Evolutionary conservation across 2,329 filamentous ascomycete species (phyloP), one percentile per base, ranked within the genome.

Genomic region (Aspergillus transmontanensis): DNA sequence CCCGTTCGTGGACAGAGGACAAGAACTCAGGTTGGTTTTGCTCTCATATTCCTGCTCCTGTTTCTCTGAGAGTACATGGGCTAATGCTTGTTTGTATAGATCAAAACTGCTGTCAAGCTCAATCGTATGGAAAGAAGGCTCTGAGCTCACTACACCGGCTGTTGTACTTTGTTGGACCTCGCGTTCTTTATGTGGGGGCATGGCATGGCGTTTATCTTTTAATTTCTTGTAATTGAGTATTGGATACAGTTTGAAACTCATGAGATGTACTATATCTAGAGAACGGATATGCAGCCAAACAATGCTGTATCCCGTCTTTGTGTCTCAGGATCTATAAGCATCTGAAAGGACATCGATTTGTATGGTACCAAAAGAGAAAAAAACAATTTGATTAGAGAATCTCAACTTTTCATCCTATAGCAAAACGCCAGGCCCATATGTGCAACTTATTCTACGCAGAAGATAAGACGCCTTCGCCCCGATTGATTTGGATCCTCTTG

Each of bases 1-100:
- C 95, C 95, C 4, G 94, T 95, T 59, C 87, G 95, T 70, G 95
- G 95, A 70, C 95, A 99, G 81, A 87, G 86, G 72, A 98, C 95
- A 64, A 89, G 92, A 76, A 92, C 83, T 75, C 94, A 90, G 83
- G 86, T 88, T 72, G 64, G 76, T 74, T 51, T 32, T 51, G 9
- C 48, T 51, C 28, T 6, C 28, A 32, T 26, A 59, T 69, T 56
- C 51, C 3, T 34, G 10, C 48, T 26, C n/a, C 6, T 46, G 50
- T 57, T 39, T 32, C n/a, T 43, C 19, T 11, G 21, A 34, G 34
- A 39, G 21, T 59, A 62, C 2, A 32, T 12, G 28, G 4, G 19
- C 72, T 75, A 63, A 77, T 62, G 5, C 54, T 23, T 26, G 28
- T 21, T n/a, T 14, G 28, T 55, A 53, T 67, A 87, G 85, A 87